phyloP scores from a whole-genome alignment of 2,329 filamentous ascomycete genomes.

The Diaporthe sp. region DNA sequence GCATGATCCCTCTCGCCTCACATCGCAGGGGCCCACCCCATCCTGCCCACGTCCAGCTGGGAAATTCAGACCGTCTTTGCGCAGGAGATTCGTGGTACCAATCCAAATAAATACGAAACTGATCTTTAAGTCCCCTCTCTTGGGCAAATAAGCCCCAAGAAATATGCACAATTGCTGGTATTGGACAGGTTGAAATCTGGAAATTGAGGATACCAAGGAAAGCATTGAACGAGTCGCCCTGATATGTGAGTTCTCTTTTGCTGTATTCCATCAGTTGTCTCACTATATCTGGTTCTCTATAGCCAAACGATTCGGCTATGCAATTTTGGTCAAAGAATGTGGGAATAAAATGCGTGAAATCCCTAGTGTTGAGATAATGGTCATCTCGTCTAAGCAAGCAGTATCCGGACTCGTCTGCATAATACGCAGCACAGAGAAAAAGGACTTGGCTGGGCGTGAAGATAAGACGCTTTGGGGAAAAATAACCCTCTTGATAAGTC shows the following conservation, averaged over 20 bases:
- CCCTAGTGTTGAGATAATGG: no score
- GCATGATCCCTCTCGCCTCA: fast-evolving
- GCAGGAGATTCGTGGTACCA: background rate
- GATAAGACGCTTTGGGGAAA: background rate
- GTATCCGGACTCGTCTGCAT: background rate
- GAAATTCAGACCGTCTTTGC: background rate
- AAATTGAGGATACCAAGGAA: background rate
- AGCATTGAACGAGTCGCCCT: background rate
- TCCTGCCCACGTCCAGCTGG: background rate
- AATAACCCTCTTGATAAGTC: background rate
- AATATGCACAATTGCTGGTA: background rate
- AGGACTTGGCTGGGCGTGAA: background rate
- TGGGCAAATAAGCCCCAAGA: background rate
- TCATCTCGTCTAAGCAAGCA: background rate
- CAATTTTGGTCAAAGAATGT: no score
- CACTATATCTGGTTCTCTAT: no score
- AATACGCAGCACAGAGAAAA: background rate
- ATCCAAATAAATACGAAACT: background rate
- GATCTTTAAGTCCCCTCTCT: fast-evolving
- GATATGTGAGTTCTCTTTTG: background rate
- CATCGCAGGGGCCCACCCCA: background rate
- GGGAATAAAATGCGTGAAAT: no score
- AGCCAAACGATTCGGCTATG: no score
- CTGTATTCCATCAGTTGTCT: background rate
- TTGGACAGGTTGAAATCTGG: fast-evolving